Conservation (phyloP, 176 grass and related monocot genomes). For the Oryza punctata region DNA sequence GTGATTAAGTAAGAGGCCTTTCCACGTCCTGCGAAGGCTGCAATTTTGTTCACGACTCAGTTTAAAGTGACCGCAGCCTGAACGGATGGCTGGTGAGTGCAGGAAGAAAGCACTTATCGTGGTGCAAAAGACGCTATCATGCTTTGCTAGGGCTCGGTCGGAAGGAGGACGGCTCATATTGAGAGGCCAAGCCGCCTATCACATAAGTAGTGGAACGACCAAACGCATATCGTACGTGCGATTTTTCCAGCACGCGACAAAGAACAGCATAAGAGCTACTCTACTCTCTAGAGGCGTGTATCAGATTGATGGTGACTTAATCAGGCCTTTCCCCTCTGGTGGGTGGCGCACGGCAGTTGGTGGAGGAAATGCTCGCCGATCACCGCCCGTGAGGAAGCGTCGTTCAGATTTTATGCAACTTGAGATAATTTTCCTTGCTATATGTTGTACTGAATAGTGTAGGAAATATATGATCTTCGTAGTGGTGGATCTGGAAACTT, state of each 20-base stretch:
- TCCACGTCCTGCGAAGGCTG: slow-evolving; percentile 10
- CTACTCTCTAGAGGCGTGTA: background rate
- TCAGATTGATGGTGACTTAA: slow-evolving; percentile 36
- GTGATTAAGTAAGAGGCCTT: slow-evolving; percentile 22
- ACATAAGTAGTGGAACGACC: background rate
- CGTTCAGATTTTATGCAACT: background rate
- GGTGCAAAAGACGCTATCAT: slow-evolving; percentile 28
- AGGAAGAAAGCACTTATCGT: slow-evolving; percentile 52
- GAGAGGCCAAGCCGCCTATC: slow-evolving; percentile 52
- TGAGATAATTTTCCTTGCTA: background rate
- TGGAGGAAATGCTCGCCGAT: background rate
- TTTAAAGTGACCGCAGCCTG: slow-evolving; percentile 31
- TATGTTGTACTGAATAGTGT: background rate
- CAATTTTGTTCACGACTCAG: background rate
- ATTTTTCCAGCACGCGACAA: background rate
- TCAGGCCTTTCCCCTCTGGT: slow-evolving; percentile 19
- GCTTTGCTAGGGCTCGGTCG: background rate
- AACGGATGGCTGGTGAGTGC: slow-evolving; percentile 29
- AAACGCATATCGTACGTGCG: background rate
- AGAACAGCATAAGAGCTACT: background rate
- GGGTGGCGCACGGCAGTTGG: background rate
- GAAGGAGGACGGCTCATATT: background rate
- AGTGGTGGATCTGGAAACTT: too few species aligned
- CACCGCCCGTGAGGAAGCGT: background rate
- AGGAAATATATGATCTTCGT: background rate